Percentiles rank a stretch among this genome's conserved stretches.
phyloP scores from a whole-genome alignment of 305 asterid species.

The Fraxinus latifolia region DNA sequence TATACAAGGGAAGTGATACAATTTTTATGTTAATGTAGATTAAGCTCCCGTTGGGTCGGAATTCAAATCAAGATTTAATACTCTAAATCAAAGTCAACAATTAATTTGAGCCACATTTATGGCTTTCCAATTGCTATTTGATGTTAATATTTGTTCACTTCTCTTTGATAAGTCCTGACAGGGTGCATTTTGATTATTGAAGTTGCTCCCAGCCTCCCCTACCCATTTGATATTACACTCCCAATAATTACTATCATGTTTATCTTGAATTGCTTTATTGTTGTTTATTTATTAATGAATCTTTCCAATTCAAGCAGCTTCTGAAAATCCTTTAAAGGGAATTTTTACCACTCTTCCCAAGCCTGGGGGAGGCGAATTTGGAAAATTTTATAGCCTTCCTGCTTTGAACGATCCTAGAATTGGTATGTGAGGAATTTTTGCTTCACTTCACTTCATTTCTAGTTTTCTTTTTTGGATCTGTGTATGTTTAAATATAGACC shows the following conservation, averaged over 20 bases:
- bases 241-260: neutral
- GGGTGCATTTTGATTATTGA: neutral
- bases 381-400: conserved; percentile 78
- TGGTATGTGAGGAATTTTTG: conserved; percentile 38
- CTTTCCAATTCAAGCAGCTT: conserved; percentile 37
- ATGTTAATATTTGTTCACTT: neutral
- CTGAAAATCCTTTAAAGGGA: conserved; percentile 61
- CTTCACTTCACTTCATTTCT: neutral
- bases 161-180: neutral
- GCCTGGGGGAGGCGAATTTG: conserved; percentile 86
- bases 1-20: neutral
- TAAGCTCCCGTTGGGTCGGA: neutral
- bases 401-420: conserved; percentile 79
- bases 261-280: neutral
- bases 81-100: no score
- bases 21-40: neutral
- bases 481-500: neutral
- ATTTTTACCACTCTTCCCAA: conserved; percentile 72
- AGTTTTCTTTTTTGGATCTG: neutral
- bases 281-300: conserved; percentile 12
- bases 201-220: neutral
- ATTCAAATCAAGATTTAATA: no score
- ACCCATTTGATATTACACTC: neutral
- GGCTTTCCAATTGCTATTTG: neutral
- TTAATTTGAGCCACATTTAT: neutral